These are phyloP conservation scores for Zymoseptoria tritici DNA, from an alignment of 2,329 filamentous ascomycete species.

Conservation along the genomic window DNA sequence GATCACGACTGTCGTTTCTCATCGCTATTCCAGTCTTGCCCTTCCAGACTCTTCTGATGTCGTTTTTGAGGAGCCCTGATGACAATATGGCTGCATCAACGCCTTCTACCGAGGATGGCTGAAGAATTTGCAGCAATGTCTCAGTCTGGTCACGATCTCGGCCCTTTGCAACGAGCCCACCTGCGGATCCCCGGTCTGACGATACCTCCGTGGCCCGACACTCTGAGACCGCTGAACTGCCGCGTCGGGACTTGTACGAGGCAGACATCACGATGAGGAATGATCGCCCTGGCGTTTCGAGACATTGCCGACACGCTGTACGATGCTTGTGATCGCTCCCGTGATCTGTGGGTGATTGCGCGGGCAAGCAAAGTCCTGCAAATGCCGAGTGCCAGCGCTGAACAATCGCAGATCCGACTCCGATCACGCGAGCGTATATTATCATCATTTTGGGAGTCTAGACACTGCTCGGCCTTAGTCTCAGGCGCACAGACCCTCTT, in stretches of 20 bases:
- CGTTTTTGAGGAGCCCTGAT: no score
- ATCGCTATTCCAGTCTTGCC: no score
- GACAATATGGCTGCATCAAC: neutral
- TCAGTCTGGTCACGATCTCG: neutral
- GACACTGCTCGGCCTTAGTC: neutral
- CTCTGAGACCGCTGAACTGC: neutral
- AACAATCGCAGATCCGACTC: no score
- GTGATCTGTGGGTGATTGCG: no score
- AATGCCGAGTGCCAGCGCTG: no score
- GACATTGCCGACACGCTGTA: neutral
- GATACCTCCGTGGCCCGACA: neutral
- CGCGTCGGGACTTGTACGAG: neutral
- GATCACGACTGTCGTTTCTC: no score
- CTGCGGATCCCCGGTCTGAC: neutral
- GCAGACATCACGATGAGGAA: neutral
- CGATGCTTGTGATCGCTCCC: neutral
- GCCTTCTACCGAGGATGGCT: neutral
- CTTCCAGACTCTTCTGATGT: no score
- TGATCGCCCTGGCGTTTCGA: neutral
- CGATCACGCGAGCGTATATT: no score
- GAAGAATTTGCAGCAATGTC: neutral
- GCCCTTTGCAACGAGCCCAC: no score
- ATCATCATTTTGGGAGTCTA: no score
- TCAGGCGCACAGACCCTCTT: no score
- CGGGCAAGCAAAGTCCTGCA: no score